phyloP scores from a whole-genome alignment of 331 rosid species.

The Ulmus americana region DNA sequence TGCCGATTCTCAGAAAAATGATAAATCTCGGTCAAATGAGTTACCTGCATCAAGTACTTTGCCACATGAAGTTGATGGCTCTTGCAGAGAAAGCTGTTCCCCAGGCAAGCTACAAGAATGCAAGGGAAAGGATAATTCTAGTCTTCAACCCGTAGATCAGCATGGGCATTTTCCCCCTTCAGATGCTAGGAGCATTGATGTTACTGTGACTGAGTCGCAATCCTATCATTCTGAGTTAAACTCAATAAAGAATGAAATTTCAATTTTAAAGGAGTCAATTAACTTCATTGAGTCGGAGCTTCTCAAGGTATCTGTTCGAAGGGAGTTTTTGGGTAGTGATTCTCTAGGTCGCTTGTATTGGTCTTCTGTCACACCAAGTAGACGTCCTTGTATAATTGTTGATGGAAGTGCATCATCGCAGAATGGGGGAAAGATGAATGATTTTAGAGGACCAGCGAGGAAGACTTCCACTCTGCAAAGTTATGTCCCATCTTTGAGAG shows the following conservation, averaged over 20 bases:
- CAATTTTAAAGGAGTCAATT: slow-evolving; percentile 60
- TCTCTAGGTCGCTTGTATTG: slow-evolving; percentile 70
- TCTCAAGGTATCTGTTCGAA: slow-evolving; percentile 58
- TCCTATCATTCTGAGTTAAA: slow-evolving; percentile 58
- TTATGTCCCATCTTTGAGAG: slow-evolving; percentile 30
- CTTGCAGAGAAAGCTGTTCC: slow-evolving; percentile 34
- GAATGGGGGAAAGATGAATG: slow-evolving; percentile 27
- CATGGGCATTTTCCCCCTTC: slow-evolving; percentile 38
- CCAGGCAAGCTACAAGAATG: slow-evolving; percentile 40
- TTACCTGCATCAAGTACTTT: slow-evolving; percentile 34
- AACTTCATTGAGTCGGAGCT: slow-evolving; percentile 50
- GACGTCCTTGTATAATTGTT: slow-evolving; percentile 51
- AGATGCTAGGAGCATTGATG: slow-evolving; percentile 27
- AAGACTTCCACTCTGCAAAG: slow-evolving; percentile 32
- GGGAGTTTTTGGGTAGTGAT: slow-evolving; percentile 80
- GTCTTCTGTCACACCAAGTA: slow-evolving; percentile 51
- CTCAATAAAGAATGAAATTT: slow-evolving; percentile 49
- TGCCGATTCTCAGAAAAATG: slow-evolving; percentile 42
- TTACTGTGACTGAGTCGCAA: slow-evolving; percentile 46
- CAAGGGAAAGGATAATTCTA: slow-evolving; percentile 37
- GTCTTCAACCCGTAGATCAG: slow-evolving; percentile 35
- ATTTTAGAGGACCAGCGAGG: slow-evolving; percentile 23
- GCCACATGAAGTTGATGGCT: slow-evolving; percentile 50
- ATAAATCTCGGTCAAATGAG: slow-evolving; percentile 32
- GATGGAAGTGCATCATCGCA: slow-evolving; percentile 47